phyloP scores from a whole-genome alignment of 108 stramenopile species.

The Bacterosira constricta region DNA sequence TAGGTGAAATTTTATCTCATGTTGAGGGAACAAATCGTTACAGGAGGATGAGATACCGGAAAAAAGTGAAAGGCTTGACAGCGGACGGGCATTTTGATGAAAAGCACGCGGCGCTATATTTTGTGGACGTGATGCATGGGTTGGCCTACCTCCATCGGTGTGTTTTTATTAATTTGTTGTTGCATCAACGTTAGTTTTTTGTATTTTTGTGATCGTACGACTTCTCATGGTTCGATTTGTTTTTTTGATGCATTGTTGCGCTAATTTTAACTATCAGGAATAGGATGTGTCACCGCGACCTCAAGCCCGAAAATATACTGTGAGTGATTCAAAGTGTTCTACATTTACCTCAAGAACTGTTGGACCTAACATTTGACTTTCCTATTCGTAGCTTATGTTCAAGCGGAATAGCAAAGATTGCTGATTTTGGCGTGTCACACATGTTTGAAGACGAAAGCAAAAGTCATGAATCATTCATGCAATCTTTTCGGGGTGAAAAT shows the following conservation, averaged over 20 bases:
- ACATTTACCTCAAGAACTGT: neutral
- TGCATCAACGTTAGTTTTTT: neutral
- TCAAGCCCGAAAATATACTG: conserved; percentile 75
- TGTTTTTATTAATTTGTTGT: neutral
- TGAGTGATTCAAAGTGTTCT: neutral
- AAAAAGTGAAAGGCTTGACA: conserved; percentile 45
- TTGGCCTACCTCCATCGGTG: conserved; percentile 85
- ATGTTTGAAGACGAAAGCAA: conserved; percentile 83
- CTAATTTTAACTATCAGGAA: conserved; percentile 44
- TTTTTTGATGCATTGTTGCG: neutral
- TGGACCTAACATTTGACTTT: neutral
- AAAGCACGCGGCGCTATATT: conserved; percentile 71
- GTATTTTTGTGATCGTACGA: neutral
- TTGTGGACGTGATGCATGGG: conserved; percentile 89
- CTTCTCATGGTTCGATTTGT: neutral
- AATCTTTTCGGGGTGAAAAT: neutral
- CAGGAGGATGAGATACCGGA: conserved; percentile 29
- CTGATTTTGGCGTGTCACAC: conserved; percentile 91
- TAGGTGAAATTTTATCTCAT: conserved; percentile 76
- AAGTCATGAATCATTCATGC: conserved; percentile 3
- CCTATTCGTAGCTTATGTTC: conserved; percentile 45
- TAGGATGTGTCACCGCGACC: conserved; percentile 82
- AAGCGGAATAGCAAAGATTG: conserved; percentile 77
- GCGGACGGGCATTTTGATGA: conserved; percentile 80
- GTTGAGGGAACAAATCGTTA: conserved; percentile 69